A percentile compares a stretch with the other conserved stretches of the same genome.
phyloP scores from a whole-genome alignment of 345 rosid genomes.

The Mangifera indica region DNA sequence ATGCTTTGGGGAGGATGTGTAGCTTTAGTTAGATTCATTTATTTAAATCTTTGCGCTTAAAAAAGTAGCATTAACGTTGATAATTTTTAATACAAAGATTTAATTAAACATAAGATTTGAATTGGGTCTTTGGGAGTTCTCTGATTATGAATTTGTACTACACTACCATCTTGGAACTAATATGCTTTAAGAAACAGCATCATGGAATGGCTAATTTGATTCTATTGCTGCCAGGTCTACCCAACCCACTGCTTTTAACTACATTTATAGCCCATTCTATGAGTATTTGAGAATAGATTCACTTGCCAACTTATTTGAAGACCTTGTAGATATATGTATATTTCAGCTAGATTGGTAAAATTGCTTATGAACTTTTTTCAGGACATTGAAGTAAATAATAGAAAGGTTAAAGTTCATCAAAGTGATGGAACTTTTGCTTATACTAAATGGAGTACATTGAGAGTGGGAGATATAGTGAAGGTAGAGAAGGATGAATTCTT shows the following conservation, averaged over 20 bases:
- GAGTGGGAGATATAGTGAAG: constrained; percentile 83
- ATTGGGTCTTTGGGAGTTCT: neutral
- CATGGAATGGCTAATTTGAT: constrained; percentile 3
- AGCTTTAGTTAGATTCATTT: neutral
- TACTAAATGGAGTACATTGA: constrained; percentile 66
- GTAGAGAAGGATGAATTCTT: constrained; percentile 81
- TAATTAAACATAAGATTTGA: neutral
- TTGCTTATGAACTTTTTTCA: constrained; percentile 19
- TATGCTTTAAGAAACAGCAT: neutral
- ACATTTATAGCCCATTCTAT: neutral
- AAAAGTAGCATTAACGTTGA: neutral
- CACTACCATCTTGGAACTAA: neutral
- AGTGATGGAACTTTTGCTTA: constrained; percentile 51
- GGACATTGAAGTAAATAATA: constrained; percentile 81
- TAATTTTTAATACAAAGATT: neutral
- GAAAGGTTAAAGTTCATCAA: constrained; percentile 66
- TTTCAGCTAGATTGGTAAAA: constrained; percentile 5
- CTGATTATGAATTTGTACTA: neutral
- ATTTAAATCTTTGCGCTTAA: neutral
- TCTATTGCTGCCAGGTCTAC: neutral
- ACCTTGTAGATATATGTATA: neutral
- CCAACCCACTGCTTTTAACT: neutral
- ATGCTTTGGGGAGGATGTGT: neutral
- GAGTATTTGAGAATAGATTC: neutral
- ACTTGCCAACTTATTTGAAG: neutral